These are phyloP conservation scores for Myxozyma nipponensis DNA, from an alignment of 805 yeast species.

Conservation along the genomic window DNA sequence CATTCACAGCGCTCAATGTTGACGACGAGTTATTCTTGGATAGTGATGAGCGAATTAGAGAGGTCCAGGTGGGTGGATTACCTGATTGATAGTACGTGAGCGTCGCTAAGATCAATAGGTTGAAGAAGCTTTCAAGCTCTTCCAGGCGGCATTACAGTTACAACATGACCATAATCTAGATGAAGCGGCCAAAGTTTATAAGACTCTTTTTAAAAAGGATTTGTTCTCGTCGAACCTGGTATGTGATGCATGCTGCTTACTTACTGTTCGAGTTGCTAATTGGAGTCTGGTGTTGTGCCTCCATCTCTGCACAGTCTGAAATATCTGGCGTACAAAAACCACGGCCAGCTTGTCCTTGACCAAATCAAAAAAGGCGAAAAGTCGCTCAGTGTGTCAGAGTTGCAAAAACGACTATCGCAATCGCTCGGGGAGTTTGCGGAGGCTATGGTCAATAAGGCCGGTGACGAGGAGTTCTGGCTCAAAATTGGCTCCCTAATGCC, in stretches of 20 bases:
- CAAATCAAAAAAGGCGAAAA: slow-evolving; percentile 33
- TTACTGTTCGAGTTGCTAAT: slow-evolving; percentile 18
- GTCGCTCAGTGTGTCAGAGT: slow-evolving; percentile 35
- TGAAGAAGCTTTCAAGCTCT: slow-evolving; percentile 76
- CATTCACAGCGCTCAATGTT: slow-evolving; percentile 73
- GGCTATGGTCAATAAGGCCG: slow-evolving; percentile 56
- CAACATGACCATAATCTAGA: slow-evolving; percentile 52
- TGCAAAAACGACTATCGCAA: slow-evolving; percentile 44
- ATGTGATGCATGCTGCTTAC: background rate
- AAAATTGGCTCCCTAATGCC: slow-evolving; percentile 23
- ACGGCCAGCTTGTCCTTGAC: slow-evolving; percentile 66
- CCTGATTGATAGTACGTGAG: background rate
- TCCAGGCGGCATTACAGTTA: slow-evolving; percentile 61
- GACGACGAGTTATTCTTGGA: slow-evolving; percentile 68
- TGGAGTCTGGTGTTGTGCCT: slow-evolving; percentile 39
- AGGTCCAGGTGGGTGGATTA: slow-evolving; percentile 54
- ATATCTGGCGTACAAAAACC: slow-evolving; percentile 72
- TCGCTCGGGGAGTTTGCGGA: slow-evolving; percentile 60
- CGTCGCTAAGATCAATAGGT: slow-evolving; percentile 33
- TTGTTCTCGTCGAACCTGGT: slow-evolving; percentile 48
- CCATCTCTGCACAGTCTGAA: slow-evolving; percentile 72
- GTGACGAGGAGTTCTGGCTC: slow-evolving; percentile 25
- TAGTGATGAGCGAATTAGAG: slow-evolving; percentile 86
- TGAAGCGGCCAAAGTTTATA: slow-evolving; percentile 54
- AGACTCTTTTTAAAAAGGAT: slow-evolving; percentile 61